Conservation (phyloP, 768 basidiomycete genomes). For the Amanita muscaria region DNA sequence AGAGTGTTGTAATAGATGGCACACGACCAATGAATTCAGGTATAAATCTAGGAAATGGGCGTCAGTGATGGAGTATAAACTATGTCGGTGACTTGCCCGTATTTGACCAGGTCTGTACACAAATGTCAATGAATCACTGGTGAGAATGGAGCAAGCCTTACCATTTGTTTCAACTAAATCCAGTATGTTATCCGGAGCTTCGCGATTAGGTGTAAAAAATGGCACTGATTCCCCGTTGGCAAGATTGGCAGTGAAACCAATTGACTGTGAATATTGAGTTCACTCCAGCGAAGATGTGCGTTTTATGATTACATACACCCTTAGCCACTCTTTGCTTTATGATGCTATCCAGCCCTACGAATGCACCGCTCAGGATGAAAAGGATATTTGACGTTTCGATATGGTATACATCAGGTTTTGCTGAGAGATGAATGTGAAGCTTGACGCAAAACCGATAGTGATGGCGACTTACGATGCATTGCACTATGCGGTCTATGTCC, state of each 20-base stretch:
- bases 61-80: slow-evolving; percentile 1
- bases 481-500: slow-evolving; percentile 41
- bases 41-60: slow-evolving; percentile 56
- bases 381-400: slow-evolving; percentile 87
- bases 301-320: slow-evolving; percentile 48
- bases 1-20: slow-evolving; percentile 83
- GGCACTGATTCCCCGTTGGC: slow-evolving; percentile 39
- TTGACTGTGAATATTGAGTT: slow-evolving; percentile 47
- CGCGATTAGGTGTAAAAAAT: slow-evolving; percentile 73
- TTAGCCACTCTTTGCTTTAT: slow-evolving; percentile 75
- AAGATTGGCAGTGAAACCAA: slow-evolving; percentile 61
- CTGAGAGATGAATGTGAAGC: slow-evolving; percentile 14
- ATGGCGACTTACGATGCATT: slow-evolving; percentile 23
- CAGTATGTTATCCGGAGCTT: slow-evolving; percentile 42
- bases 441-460: not conserved
- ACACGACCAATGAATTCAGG: slow-evolving; percentile 92
- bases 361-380: slow-evolving; percentile 94
- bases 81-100: slow-evolving; percentile 41
- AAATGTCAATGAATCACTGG: not conserved
- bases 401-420: slow-evolving; percentile 59
- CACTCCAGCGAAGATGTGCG: slow-evolving; percentile 5
- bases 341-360: slow-evolving; percentile 82
- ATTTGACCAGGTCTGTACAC: slow-evolving; percentile 67
- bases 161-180: slow-evolving; percentile 69
- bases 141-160: slow-evolving; percentile 18